Percentiles rank a stretch among this genome's conserved stretches.
These are phyloP conservation scores for Aegilops sharonensis DNA, from an alignment of 176 grass and related monocot species.

Conservation along the genomic window DNA sequence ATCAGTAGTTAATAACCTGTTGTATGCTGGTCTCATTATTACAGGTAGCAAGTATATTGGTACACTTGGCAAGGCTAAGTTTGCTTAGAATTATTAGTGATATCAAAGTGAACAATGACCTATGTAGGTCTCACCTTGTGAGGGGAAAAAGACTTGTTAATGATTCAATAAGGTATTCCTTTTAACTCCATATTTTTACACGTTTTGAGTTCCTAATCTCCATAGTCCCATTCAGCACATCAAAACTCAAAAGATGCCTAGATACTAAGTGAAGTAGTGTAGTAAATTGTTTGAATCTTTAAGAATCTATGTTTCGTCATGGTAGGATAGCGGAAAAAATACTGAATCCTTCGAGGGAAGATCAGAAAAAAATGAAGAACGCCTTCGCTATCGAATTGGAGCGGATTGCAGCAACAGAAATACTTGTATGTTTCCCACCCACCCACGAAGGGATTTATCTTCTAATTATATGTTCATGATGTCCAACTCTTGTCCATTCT, in stretches of 20 bases:
- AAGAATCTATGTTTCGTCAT: conserved; percentile 27
- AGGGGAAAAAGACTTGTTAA: conserved; percentile 55
- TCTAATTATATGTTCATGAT: conserved; percentile 10
- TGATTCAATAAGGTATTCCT: conserved; percentile 65
- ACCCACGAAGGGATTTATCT: neutral
- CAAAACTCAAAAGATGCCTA: neutral
- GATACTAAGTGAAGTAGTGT: neutral
- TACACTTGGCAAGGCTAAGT: conserved; percentile 72
- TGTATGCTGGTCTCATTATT: conserved; percentile 15
- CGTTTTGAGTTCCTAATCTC: neutral
- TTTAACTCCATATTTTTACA: neutral
- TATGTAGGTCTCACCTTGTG: conserved; percentile 37
- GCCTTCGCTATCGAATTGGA: conserved; percentile 19
- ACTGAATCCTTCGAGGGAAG: conserved; percentile 33
- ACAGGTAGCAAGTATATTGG: conserved; percentile 61
- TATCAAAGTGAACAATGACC: conserved; percentile 40
- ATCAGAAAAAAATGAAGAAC: conserved; percentile 26
- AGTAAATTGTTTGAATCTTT: neutral
- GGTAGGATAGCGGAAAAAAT: conserved; percentile 55
- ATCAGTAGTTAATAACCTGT: conserved; percentile 16
- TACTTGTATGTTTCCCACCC: conserved; percentile 58
- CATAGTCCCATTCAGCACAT: neutral
- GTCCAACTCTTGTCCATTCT: neutral
- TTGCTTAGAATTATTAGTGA: conserved; percentile 46
- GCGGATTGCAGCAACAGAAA: conserved; percentile 25